Percentiles rank a stretch among this genome's conserved stretches.
These are phyloP conservation scores for Fraxinus xanthoxyloides DNA, from an alignment of 305 asterid species.

Conservation along the genomic window DNA sequence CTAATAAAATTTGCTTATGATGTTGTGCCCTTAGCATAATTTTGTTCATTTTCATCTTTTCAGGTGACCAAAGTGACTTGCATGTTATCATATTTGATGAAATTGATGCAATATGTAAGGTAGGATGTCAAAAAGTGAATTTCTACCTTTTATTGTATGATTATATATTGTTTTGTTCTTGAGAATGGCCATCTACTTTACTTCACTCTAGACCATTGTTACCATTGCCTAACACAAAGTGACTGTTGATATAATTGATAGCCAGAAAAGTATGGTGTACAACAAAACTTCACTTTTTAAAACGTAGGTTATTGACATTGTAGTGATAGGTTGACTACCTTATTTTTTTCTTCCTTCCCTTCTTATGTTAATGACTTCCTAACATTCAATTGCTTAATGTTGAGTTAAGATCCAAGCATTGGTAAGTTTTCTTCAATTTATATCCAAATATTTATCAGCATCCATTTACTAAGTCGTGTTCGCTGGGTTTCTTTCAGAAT, in stretches of 20 bases:
- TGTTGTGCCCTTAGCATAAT: conserved; percentile 24
- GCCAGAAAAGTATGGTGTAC: background rate
- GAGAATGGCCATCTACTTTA: background rate
- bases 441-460: background rate
- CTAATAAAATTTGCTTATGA: conserved; percentile 8
- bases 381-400: background rate
- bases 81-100: conserved; percentile 98
- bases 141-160: background rate
- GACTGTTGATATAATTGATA: background rate
- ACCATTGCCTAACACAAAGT: background rate
- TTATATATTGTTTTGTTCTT: background rate
- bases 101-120: conserved; percentile 99
- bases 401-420: background rate
- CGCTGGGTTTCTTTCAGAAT: background rate
- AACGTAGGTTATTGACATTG: background rate
- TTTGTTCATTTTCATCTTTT: conserved; percentile 26
- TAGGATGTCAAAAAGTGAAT: conserved; percentile 28
- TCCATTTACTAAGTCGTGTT: background rate
- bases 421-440: background rate
- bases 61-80: conserved; percentile 99
- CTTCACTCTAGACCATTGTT: background rate
- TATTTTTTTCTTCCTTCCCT: background rate
- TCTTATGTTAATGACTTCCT: background rate
- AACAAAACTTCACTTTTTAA: background rate
- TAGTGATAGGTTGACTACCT: background rate